These are phyloP conservation scores for Saturnispora dispora DNA, from an alignment of 805 yeast genomes.

Conservation along the genomic window DNA sequence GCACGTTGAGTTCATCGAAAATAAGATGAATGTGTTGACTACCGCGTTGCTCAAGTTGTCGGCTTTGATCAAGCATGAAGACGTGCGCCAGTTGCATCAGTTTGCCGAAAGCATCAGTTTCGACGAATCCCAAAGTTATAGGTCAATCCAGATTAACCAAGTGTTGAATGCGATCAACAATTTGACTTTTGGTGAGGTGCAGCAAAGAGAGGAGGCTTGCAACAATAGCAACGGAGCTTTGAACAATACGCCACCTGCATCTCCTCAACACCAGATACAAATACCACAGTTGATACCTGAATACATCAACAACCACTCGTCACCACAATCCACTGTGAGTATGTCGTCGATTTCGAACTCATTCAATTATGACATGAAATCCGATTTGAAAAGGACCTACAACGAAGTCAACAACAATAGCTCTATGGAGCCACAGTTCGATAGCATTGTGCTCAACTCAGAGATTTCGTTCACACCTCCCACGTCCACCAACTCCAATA, in stretches of 20 bases:
- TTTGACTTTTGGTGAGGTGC: background rate
- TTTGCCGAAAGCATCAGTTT: constrained; percentile 10
- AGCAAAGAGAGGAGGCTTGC: background rate
- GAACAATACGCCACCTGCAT: background rate
- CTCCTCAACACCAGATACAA: background rate
- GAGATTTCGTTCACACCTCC: background rate
- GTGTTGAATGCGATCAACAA: constrained; percentile 10
- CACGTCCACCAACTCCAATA: background rate
- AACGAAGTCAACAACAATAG: background rate
- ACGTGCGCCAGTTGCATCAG: background rate
- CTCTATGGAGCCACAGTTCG: background rate
- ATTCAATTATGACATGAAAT: background rate
- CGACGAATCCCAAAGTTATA: constrained; percentile 12
- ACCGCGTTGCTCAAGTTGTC: constrained; percentile 37
- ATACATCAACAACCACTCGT: background rate
- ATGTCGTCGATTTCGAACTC: background rate
- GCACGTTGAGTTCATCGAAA: constrained; percentile 54
- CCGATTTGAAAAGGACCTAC: background rate
- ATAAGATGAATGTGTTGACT: constrained; percentile 43
- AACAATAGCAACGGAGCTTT: background rate
- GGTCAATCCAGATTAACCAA: constrained; percentile 36
- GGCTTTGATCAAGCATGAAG: constrained; percentile 17
- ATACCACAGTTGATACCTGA: background rate
- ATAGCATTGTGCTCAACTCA: background rate
- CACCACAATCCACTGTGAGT: background rate